Evolutionary conservation across 306 rosid species (phyloP), one percentile per base, ranked within the genome.

Genomic region (Hippophae tibetana): DNA sequence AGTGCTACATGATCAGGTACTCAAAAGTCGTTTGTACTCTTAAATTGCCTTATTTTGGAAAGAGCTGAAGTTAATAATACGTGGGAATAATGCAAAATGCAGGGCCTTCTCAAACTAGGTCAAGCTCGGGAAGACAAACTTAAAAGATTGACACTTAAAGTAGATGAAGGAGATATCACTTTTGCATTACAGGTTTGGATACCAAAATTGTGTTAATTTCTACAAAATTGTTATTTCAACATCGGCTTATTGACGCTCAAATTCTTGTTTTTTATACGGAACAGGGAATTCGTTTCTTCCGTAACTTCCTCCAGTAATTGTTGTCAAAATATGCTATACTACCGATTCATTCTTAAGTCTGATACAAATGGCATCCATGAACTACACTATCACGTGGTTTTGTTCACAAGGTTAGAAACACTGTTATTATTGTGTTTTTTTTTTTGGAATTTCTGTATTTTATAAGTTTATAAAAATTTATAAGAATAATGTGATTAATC

Each of bases 201-300:
- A 43, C 60, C 40, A 52, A 27, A 44, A 25, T 42, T 9, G 8
- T 18, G 13, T 7, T 43, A 8, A 43, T 13, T 18, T 31, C 12
- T 31, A 8, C n/a, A 27, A 9, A 13, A 5, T 13, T 7, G 43
- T 5, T 10, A 8, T 13, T 27, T 63, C 44, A 31, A 31, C 31
- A 8, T 41, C 5, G 2, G 53, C 53, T 12, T 49, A 5, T 13
- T 5, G 25, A 7, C 23, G 53, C 2, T 3, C 14, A 5, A 49
- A 49, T 5, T 54, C 52, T 52, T 52, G 44, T 46, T 57, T 46
- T 51, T 54, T 58, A 25, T 42, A 13, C 75, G 67, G 63, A 78
- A 43, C 84, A 90, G 96, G 97, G 95, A 72, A 87, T 87, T 61
- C 94, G 95, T 3, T 87, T 90, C 79, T 87, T 90, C 55, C 79